Conservation (phyloP, 2,329 filamentous ascomycete species). For the Neopestalotiopsis clavispora region DNA sequence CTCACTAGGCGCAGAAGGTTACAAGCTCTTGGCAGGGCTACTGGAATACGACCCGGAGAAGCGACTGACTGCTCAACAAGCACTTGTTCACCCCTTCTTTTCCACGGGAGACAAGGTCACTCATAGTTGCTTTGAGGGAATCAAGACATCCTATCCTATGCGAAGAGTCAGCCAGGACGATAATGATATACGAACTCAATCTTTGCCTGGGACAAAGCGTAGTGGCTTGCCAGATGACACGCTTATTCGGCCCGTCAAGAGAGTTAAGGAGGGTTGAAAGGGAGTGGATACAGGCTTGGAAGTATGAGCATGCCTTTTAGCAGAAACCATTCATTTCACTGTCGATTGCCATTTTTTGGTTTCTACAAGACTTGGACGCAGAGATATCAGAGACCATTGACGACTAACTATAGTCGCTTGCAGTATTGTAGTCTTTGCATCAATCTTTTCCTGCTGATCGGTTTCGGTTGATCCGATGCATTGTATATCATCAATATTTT, state of each 20-base stretch:
- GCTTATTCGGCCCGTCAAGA: constrained; percentile 66
- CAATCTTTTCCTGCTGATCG: no score
- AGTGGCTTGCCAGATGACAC: constrained; percentile 83
- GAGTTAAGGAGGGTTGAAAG: constrained; percentile 57
- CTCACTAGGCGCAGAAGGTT: constrained; percentile 76
- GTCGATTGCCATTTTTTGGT: no score
- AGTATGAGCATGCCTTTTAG: background rate
- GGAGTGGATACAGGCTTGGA: background rate
- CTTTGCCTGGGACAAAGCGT: constrained; percentile 88
- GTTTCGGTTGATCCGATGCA: no score
- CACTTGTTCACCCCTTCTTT: constrained; percentile 92
- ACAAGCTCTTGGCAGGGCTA: constrained; percentile 79
- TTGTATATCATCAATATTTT: no score
- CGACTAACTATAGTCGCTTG: no score
- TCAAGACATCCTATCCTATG: constrained; percentile 87
- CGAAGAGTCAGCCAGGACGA: constrained; percentile 92
- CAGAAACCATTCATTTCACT: no score
- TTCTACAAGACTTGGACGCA: no score
- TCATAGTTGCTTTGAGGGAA: constrained; percentile 88
- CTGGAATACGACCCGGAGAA: constrained; percentile 93
- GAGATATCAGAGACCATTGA: no score
- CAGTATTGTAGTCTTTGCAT: no score
- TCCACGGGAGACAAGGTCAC: constrained; percentile 73
- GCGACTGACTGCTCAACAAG: constrained; percentile 84
- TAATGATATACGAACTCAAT: constrained; percentile 91